phyloP scores from a whole-genome alignment of 768 basidiomycete genomes.

The Rubroboletus satanas region DNA sequence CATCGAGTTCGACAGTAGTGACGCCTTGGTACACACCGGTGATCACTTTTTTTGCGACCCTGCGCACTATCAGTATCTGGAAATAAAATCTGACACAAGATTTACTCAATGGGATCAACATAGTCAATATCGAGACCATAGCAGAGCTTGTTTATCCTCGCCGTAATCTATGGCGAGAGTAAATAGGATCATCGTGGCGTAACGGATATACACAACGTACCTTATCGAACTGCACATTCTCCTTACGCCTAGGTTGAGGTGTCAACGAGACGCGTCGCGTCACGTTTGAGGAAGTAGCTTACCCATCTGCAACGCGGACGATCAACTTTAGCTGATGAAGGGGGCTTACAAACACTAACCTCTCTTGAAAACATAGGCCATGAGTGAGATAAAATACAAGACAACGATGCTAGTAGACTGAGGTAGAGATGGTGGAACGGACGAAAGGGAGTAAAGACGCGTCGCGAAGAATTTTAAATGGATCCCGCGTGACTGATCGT shows the following conservation, averaged over 20 bases:
- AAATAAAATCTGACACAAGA: neutral
- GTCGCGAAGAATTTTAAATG: slow-evolving; percentile 30
- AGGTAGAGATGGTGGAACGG: slow-evolving; percentile 22
- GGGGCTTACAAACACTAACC: slow-evolving; percentile 34
- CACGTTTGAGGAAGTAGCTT: slow-evolving; percentile 9
- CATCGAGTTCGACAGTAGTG: slow-evolving; percentile 96
- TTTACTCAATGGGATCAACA: slow-evolving; percentile 84
- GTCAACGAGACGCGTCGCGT: slow-evolving; percentile 25
- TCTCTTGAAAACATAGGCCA: slow-evolving; percentile 57
- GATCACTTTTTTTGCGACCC: slow-evolving; percentile 89
- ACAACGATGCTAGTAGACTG: neutral
- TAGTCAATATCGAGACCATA: slow-evolving; percentile 93
- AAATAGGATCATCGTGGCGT: slow-evolving; percentile 15
- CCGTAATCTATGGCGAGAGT: slow-evolving; percentile 61
- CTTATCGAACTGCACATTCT: slow-evolving; percentile 92
- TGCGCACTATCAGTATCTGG: slow-evolving; percentile 29
- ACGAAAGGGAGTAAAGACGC: slow-evolving; percentile 23
- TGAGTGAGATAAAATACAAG: slow-evolving; percentile 19
- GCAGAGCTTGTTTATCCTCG: slow-evolving; percentile 84
- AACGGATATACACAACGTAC: slow-evolving; percentile 36
- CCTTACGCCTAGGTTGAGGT: slow-evolving; percentile 60
- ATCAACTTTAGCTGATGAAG: slow-evolving; percentile 1
- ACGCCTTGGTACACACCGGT: slow-evolving; percentile 93
- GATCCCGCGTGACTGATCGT: slow-evolving; percentile 26
- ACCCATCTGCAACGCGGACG: slow-evolving; percentile 44